Evolutionary conservation across 441 rosid genomes (phyloP).

Genomic region (Rhodomyrtus psidioides): DNA sequence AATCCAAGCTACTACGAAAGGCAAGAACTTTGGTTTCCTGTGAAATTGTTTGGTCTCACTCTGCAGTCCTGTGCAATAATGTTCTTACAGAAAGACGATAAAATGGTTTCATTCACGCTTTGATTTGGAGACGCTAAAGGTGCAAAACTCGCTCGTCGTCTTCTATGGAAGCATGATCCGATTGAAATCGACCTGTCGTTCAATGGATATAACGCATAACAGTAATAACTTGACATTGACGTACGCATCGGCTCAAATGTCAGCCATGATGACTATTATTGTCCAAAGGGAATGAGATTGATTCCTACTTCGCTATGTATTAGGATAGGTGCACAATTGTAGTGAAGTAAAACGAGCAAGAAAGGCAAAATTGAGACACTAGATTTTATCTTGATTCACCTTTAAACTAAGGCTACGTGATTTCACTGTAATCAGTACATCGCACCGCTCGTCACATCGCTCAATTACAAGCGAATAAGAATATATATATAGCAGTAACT

Average conservation of each 20-base stretch:
- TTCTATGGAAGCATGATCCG: background rate
- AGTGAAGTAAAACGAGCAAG: too few relatives aligned
- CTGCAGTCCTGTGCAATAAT: background rate
- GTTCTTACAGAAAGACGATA: background rate
- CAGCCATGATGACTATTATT: background rate
- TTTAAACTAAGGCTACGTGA: too few relatives aligned
- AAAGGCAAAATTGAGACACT: too few relatives aligned
- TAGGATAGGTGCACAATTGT: too few relatives aligned
- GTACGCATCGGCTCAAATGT: background rate
- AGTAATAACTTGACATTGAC: background rate
- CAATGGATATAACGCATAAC: background rate
- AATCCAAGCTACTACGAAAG: background rate
- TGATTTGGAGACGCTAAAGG: background rate
- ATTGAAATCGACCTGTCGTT: background rate
- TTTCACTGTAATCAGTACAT: too few relatives aligned
- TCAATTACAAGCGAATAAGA: too few relatives aligned
- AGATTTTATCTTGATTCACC: too few relatives aligned
- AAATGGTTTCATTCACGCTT: background rate
- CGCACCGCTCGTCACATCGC: too few relatives aligned
- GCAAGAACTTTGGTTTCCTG: background rate
- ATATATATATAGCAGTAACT: too few relatives aligned
- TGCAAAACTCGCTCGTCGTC: background rate
- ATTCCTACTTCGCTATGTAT: background rate
- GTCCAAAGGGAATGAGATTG: background rate
- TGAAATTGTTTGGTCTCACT: background rate